A percentile compares a stretch with the other conserved stretches of the same genome.
These are phyloP conservation scores for Naganishia albida DNA, from an alignment of 1,284 basidiomycete genomes.

Conservation along the genomic window DNA sequence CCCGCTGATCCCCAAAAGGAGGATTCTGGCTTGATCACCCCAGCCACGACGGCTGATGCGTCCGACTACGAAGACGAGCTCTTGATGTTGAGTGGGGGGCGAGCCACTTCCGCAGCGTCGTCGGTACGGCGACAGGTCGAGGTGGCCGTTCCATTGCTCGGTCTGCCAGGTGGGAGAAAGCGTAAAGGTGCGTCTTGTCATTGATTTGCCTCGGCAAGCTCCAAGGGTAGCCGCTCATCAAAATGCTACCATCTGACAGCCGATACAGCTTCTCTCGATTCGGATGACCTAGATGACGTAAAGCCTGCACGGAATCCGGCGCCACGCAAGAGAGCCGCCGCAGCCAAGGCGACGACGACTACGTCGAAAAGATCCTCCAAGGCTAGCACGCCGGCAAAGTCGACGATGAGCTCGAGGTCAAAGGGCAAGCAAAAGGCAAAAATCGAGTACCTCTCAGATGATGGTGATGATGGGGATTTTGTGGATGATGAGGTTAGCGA, in stretches of 20 bases:
- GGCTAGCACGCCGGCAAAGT: conserved; percentile 7
- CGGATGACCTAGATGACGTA: conserved; percentile 16
- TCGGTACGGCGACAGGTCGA: conserved; percentile 7
- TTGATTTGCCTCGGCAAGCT: not conserved
- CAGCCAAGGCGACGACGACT: not conserved
- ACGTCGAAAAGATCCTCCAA: conserved; percentile 19
- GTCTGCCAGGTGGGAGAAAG: not conserved
- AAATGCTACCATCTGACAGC: not conserved
- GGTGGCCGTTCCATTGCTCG: conserved; percentile 6
- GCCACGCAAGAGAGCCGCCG: conserved; percentile 7
- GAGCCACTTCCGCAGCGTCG: not conserved
- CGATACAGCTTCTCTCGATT: conserved; percentile 10
- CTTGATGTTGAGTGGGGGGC: not conserved
- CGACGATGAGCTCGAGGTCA: not conserved
- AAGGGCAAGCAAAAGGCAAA: conserved; percentile 22
- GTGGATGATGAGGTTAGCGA: conserved; percentile 21
- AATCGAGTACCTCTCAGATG: conserved; percentile 21
- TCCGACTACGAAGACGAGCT: conserved; percentile 22
- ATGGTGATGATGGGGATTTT: conserved; percentile 11
- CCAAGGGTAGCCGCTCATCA: no score
- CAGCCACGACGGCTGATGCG: conserved; percentile 5
- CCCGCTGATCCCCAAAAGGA: not conserved
- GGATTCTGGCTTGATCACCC: conserved; percentile 6
- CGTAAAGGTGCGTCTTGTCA: not conserved
- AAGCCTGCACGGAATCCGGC: conserved; percentile 3